A percentile compares a stretch with the other conserved stretches of the same genome.
Conservation (phyloP, 2,329 filamentous ascomycete genomes). For the Domatiomyces catenatus region DNA sequence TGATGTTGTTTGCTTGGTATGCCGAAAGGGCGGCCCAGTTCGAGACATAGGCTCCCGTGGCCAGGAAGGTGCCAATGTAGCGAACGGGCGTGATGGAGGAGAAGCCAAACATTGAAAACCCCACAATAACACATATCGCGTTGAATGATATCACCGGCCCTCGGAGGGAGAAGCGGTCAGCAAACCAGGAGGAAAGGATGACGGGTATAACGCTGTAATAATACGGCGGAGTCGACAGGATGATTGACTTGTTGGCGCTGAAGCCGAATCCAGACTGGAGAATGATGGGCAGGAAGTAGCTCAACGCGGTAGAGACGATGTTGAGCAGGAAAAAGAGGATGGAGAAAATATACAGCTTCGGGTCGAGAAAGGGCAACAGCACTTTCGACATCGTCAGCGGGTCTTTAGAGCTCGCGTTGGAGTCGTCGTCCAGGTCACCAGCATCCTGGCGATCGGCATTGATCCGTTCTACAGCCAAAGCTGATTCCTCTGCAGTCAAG, state of each 20-base stretch:
- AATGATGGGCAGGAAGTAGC: slow-evolving; percentile 27
- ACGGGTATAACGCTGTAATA: slow-evolving; percentile 23
- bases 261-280: slow-evolving; percentile 25
- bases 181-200: slow-evolving; percentile 17
- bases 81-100: slow-evolving; percentile 3
- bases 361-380: slow-evolving; percentile 45
- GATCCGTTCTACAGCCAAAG: slow-evolving; percentile 43
- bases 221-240: slow-evolving; percentile 23
- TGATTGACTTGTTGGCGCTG: slow-evolving; percentile 20
- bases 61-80: slow-evolving; percentile 13
- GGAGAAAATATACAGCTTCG: slow-evolving; percentile 12
- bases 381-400: neutral
- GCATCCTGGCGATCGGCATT: slow-evolving; percentile 40
- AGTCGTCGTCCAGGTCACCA: slow-evolving; percentile 40
- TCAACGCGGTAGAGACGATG: slow-evolving; percentile 5
- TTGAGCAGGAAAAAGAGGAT: slow-evolving; percentile 3
- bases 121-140: slow-evolving; percentile 6
- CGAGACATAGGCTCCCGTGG: slow-evolving; percentile 19
- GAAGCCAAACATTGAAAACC: slow-evolving; percentile 11
- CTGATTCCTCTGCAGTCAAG: slow-evolving; percentile 39
- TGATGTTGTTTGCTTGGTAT: slow-evolving; percentile 23
- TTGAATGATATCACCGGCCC: slow-evolving; percentile 12
- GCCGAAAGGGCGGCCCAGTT: slow-evolving; percentile 20
- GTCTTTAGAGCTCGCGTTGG: slow-evolving; percentile 22
- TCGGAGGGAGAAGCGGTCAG: slow-evolving; percentile 11